Base-by-base conservation (phyloP, 768 basidiomycete genomes). In the Auriscalpium orientale region DNA sequence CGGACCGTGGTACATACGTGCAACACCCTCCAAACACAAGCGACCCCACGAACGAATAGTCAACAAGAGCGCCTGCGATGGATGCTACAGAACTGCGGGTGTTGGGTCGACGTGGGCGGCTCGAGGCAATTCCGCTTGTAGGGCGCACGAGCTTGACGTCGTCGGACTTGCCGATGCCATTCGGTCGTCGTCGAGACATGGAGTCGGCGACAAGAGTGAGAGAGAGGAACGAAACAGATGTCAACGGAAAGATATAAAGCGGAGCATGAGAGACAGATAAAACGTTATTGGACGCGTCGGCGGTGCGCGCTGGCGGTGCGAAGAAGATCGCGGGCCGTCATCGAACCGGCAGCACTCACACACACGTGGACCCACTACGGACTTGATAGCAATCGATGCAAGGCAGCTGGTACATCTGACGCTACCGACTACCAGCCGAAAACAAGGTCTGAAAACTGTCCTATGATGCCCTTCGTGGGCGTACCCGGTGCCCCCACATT, bases 11-110 rank as follows among this genome's bases (percentile, higher is more conserved):
- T 51, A 78, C 83, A 53, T 69, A 87, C 85, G 84, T 75, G 78
- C 91, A 93, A 64, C 91, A 93, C 18, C 91, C 90, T 21, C 90
- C 90, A 61, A 91, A 79, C 5, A 92, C 83, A 61, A 88, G 75
- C 1, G 77, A 74, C 20, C 89, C 65, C 20, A 81, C 75, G 51
- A 74, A 56, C 1, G 68, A 61, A 64, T 72, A 76, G 62, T 72
- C 71, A 1, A 72, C n/a, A 36, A 72, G 51, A 11, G 66, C 67
- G n/a, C 60, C 53, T 11, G 66, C 63, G 8, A 68, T 56, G 2
- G 52, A 53, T 15, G 50, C 22, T 18, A 20, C 57, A 22, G 40
- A 51, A 15, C 12, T 58, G 12, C n/a, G 37, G 49, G 9, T 55
- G 28, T 28, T 28, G 28, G 5, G 28, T 28, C 28, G 28, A 28